Percentiles rank a stretch among this genome's conserved stretches.
Evolutionary conservation across 768 basidiomycete genomes (phyloP).

Genomic region (Vishniacozyma victoriae): DNA sequence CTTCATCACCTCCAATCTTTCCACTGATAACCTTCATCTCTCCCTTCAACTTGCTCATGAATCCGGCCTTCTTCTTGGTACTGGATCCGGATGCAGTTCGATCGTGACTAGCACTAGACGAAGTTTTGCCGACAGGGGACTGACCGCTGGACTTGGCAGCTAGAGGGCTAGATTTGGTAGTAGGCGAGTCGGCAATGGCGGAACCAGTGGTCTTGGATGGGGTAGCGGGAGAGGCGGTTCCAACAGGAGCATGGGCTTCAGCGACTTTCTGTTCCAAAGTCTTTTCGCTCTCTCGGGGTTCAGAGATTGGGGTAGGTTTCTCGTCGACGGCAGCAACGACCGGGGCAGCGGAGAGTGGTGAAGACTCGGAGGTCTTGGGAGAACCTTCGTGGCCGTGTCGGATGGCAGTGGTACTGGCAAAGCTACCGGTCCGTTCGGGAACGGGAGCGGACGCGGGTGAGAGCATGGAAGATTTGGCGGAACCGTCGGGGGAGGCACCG

Average conservation of each 20-base stretch:
- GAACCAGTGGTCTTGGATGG: neutral
- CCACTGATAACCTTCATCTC: constrained; percentile 24
- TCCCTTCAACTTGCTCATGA: constrained; percentile 38
- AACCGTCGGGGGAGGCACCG: neutral
- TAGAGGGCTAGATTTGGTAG: constrained; percentile 1
- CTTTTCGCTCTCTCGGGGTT: too few species aligned
- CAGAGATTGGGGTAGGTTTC: constrained; percentile 1
- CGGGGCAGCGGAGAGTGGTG: constrained; percentile 2
- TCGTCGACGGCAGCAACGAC: neutral
- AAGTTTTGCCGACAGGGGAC: neutral
- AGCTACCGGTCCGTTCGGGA: constrained; percentile 24
- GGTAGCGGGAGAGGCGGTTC: too few species aligned
- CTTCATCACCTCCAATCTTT: constrained; percentile 13
- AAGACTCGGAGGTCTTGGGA: constrained; percentile 2
- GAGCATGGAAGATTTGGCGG: neutral
- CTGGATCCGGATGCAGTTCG: neutral
- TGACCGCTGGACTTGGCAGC: neutral
- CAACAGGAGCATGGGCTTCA: too few species aligned
- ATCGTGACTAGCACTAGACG: too few species aligned
- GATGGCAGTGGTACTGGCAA: constrained; percentile 37
- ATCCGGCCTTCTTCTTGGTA: constrained; percentile 29
- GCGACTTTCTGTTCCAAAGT: too few species aligned
- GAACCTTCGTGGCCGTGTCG: constrained; percentile 28
- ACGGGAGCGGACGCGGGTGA: constrained; percentile 6
- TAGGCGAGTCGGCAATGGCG: neutral